A percentile compares a stretch with the other conserved stretches of the same genome.
Evolutionary conservation across 129 eudicot species (phyloP).

Genomic region (Mikania micrantha): DNA sequence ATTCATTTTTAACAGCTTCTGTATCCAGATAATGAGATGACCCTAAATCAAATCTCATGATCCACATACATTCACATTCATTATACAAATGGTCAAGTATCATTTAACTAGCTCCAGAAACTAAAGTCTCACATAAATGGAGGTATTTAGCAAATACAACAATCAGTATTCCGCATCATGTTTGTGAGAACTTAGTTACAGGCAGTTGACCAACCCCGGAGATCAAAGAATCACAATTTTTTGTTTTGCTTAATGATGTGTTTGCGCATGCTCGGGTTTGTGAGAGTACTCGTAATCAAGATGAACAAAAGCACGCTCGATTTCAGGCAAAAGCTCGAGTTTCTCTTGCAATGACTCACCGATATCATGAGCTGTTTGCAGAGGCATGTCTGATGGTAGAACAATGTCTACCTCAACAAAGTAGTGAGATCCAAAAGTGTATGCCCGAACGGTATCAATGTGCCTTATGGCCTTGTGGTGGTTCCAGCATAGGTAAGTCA

Average conservation of each 20-base stretch:
- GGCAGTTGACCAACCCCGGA: neutral
- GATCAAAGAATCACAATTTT: neutral
- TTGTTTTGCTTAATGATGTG: constrained; percentile 25
- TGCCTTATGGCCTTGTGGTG: constrained; percentile 81
- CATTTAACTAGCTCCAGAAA: neutral
- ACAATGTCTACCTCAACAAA: constrained; percentile 84
- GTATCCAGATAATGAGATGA: no score
- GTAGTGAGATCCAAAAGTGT: constrained; percentile 85
- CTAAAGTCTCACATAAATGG: neutral
- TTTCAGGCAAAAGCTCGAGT: constrained; percentile 65
- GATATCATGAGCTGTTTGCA: constrained; percentile 72
- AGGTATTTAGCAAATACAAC: neutral
- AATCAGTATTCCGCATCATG: neutral
- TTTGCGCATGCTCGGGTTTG: constrained; percentile 73
- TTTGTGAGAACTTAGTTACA: constrained; percentile 11
- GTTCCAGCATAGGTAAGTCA: constrained; percentile 87
- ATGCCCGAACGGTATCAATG: constrained; percentile 73
- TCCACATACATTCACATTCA: neutral
- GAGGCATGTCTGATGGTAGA: constrained; percentile 57
- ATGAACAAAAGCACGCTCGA: constrained; percentile 77
- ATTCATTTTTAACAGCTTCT: no score
- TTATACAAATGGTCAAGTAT: neutral
- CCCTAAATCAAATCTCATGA: neutral
- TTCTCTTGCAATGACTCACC: constrained; percentile 80
- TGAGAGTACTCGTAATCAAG: constrained; percentile 67